A percentile compares a stretch with the other conserved stretches of the same genome.
These are phyloP conservation scores for Sideroxylon spinosum DNA, from an alignment of 179 eudicot species.

Conservation along the genomic window DNA sequence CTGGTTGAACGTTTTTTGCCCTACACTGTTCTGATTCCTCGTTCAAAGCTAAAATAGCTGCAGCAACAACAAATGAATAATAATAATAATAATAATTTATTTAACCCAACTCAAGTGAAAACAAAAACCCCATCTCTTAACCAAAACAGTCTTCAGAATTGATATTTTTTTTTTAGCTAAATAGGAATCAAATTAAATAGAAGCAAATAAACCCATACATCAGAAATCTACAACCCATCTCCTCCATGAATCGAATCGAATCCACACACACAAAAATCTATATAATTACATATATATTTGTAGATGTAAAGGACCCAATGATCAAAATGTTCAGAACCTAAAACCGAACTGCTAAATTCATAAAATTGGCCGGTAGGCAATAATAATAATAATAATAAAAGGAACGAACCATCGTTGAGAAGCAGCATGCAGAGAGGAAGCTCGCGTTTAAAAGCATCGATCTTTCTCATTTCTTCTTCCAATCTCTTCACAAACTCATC, in stretches of 20 bases:
- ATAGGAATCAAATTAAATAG: too few relatives aligned
- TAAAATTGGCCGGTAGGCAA: neutral
- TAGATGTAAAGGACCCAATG: neutral
- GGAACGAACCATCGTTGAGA: constrained; percentile 32
- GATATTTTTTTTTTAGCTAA: too few relatives aligned
- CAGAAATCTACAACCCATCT: too few relatives aligned
- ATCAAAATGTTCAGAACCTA: neutral
- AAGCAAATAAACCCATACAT: too few relatives aligned
- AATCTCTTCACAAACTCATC: constrained; percentile 44
- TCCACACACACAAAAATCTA: too few relatives aligned
- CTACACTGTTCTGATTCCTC: constrained; percentile 41
- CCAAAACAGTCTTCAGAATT: too few relatives aligned
- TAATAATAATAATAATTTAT: too few relatives aligned
- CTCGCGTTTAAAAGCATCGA: constrained; percentile 47
- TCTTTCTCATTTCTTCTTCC: constrained; percentile 35
- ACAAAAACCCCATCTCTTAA: too few relatives aligned
- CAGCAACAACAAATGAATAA: constrained; percentile 9
- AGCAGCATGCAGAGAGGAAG: constrained; percentile 39
- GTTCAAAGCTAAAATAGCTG: constrained; percentile 53
- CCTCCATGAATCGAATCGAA: too few relatives aligned
- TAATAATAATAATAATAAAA: neutral
- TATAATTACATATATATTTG: too few relatives aligned
- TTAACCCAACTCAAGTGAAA: too few relatives aligned
- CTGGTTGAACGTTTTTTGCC: constrained; percentile 42
- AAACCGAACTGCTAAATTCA: neutral